Conservation (phyloP, 164 flowering plant genomes). For the Warburgia ugandensis region DNA sequence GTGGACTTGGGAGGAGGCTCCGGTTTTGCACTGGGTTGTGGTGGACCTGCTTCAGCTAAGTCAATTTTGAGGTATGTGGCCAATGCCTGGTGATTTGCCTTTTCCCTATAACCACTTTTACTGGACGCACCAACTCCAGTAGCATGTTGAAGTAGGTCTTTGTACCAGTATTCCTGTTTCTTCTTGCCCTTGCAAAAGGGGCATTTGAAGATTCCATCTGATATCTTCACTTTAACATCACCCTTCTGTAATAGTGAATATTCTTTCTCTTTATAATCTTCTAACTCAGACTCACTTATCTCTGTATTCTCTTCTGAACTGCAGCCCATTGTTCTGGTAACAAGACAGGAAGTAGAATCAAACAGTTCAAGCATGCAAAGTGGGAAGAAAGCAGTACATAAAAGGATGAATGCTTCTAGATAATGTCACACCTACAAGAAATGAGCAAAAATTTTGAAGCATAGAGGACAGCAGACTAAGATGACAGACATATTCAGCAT, state of each 20-base stretch:
- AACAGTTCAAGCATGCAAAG: no score
- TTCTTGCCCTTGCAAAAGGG: constrained; percentile 88
- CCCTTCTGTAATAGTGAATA: constrained; percentile 43
- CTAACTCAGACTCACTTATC: constrained; percentile 81
- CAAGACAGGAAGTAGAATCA: no score
- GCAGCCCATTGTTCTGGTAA: constrained; percentile 30
- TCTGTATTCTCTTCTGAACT: constrained; percentile 70
- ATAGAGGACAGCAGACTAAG: no score
- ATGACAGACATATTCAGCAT: no score
- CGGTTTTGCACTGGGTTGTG: neutral
- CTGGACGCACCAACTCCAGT: constrained; percentile 62
- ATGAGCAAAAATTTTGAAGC: no score
- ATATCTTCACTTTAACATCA: constrained; percentile 34
- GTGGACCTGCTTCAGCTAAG: constrained; percentile 16
- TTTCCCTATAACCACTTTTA: constrained; percentile 47
- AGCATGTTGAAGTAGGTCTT: constrained; percentile 80
- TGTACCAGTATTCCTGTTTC: constrained; percentile 72
- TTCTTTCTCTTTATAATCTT: constrained; percentile 42
- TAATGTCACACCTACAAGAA: no score
- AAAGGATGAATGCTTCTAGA: no score
- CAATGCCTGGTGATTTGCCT: constrained; percentile 75
- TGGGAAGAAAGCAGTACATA: no score
- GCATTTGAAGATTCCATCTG: constrained; percentile 53
- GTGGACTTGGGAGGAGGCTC: neutral
- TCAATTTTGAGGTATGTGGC: constrained; percentile 54